These are phyloP conservation scores for Retiboletus fuscus DNA, from an alignment of 1,284 basidiomycete genomes.

Conservation along the genomic window DNA sequence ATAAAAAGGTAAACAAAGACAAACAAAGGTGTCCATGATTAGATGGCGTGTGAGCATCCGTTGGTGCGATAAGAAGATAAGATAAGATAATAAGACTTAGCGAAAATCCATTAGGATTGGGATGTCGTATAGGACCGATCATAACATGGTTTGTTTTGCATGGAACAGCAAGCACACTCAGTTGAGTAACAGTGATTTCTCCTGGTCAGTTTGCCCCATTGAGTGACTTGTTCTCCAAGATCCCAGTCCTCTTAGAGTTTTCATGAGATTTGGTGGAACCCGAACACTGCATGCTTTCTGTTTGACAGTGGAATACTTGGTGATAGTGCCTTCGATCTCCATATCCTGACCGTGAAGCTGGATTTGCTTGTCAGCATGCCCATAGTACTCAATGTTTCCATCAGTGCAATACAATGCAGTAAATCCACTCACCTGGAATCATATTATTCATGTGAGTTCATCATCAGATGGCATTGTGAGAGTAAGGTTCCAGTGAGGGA, in stretches of 20 bases:
- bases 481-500: constrained; percentile 45
- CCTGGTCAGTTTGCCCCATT: constrained; percentile 46
- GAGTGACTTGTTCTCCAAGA: constrained; percentile 52
- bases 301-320: constrained; percentile 37
- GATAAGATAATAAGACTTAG: no score
- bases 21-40: no score
- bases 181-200: constrained; percentile 36
- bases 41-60: no score
- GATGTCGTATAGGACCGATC: no score
- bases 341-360: constrained; percentile 50
- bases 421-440: constrained; percentile 41
- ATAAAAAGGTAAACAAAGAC: no score
- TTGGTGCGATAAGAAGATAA: no score
- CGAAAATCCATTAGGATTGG: no score
- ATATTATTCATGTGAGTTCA: constrained; percentile 42
- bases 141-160: background rate
- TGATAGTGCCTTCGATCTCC: constrained; percentile 47
- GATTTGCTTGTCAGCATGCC: constrained; percentile 47
- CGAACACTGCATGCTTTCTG: no score
- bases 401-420: constrained; percentile 44
- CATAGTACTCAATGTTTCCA: constrained; percentile 48
- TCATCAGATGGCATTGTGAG: constrained; percentile 43
- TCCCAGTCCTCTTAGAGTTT: no score
- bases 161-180: constrained; percentile 37
- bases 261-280: no score